These are phyloP conservation scores for Yamadazyma siamensis DNA, from an alignment of 1,139 yeast genomes.

Conservation along the genomic window DNA sequence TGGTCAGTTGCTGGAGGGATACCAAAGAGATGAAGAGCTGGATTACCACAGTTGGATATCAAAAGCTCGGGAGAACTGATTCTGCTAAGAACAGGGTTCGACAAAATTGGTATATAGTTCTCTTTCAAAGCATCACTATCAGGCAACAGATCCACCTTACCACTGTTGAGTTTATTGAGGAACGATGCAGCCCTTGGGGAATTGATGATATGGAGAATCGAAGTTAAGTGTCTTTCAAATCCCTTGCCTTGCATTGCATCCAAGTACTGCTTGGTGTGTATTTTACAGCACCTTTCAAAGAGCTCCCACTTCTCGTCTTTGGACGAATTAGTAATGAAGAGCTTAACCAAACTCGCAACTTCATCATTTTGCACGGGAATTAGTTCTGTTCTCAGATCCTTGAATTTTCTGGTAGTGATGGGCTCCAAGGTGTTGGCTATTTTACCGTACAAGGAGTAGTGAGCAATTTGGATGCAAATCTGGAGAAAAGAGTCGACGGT, in stretches of 20 bases:
- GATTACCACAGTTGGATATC: slow-evolving; percentile 69
- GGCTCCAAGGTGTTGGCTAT: slow-evolving; percentile 70
- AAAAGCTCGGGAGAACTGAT: slow-evolving; percentile 42
- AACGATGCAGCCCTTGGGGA: slow-evolving; percentile 29
- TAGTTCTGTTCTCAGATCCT: slow-evolving; percentile 66
- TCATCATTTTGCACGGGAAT: slow-evolving; percentile 59
- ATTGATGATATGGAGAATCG: slow-evolving; percentile 48
- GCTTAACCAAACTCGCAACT: slow-evolving; percentile 53
- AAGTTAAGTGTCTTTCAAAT: slow-evolving; percentile 68
- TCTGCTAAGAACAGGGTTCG: slow-evolving; percentile 49
- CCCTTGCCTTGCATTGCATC: slow-evolving; percentile 62
- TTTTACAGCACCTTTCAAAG: slow-evolving; percentile 50
- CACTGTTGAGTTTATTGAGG: slow-evolving; percentile 43
- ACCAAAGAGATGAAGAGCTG: slow-evolving; percentile 70
- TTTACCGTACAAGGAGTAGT: slow-evolving; percentile 70
- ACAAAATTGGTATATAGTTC: slow-evolving; percentile 50
- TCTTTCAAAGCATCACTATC: slow-evolving; percentile 14
- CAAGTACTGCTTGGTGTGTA: slow-evolving; percentile 47
- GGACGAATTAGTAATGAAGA: slow-evolving; percentile 53
- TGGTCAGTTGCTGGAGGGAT: slow-evolving; percentile 72
- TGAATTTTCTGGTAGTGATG: slow-evolving; percentile 65
- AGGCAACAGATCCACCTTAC: slow-evolving; percentile 29
- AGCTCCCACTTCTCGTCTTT: slow-evolving; percentile 47
- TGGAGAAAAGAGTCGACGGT: slow-evolving; percentile 69
- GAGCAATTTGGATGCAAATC: slow-evolving; percentile 64